Conservation (phyloP, 352 stramenopile species). For the Thalassiosira ordinaria region DNA sequence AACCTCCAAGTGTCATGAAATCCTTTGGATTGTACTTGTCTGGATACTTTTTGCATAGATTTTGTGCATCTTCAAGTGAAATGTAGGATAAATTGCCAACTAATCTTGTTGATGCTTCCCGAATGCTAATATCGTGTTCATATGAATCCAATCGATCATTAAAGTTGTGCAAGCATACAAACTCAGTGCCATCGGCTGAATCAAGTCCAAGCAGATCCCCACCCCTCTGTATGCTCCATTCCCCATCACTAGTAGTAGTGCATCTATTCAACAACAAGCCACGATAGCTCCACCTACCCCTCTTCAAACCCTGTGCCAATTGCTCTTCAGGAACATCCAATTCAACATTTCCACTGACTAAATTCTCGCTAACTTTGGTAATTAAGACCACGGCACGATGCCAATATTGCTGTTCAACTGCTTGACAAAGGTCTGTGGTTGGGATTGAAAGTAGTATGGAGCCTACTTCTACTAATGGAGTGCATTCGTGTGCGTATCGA, state of each 20-base stretch:
- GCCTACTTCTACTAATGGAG: constrained; percentile 35
- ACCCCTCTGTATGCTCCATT: constrained; percentile 29
- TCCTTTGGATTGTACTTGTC: constrained; percentile 14
- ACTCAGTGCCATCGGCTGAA: constrained; percentile 19
- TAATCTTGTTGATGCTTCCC: constrained; percentile 3
- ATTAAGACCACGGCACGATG: constrained; percentile 37
- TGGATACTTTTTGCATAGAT: constrained; percentile 27
- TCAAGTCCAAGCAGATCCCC: constrained; percentile 37
- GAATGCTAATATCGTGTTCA: too few species aligned
- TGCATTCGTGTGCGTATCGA: constrained; percentile 34
- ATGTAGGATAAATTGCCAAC: constrained; percentile 19
- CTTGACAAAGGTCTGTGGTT: constrained; percentile 42
- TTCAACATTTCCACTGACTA: constrained; percentile 22
- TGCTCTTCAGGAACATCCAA: constrained; percentile 31
- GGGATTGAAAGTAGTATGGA: constrained; percentile 40
- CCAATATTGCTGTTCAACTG: constrained; percentile 48
- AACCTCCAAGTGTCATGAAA: constrained; percentile 36
- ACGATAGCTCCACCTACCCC: constrained; percentile 37
- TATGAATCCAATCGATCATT: constrained; percentile 2
- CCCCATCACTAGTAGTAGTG: constrained; percentile 13
- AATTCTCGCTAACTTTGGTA: constrained; percentile 30
- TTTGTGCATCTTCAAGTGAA: constrained; percentile 12
- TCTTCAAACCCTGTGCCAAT: constrained; percentile 24
- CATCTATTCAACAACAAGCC: constrained; percentile 33
- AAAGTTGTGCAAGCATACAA: constrained; percentile 25